Evolutionary conservation across 495 filamentous ascomycete genomes (phyloP).

Genomic region (Evansstolkia leycettana): DNA sequence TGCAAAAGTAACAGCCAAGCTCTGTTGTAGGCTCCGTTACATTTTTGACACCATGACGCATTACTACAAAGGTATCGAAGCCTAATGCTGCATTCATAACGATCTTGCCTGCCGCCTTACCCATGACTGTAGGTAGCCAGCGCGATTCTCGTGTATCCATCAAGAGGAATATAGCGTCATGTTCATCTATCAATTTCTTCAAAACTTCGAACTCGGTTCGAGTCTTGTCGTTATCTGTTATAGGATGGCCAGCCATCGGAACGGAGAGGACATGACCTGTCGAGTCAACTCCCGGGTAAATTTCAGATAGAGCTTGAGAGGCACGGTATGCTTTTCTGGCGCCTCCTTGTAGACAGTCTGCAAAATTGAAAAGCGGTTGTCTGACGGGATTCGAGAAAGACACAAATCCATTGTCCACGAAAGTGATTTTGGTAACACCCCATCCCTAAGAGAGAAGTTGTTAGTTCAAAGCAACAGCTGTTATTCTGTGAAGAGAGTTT

Average conservation of each 20-base stretch:
- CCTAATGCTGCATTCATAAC: constrained; percentile 94
- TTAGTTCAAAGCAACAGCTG: neutral
- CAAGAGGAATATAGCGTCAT: constrained; percentile 87
- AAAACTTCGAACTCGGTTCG: constrained; percentile 65
- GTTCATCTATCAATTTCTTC: constrained; percentile 62
- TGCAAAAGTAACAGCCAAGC: constrained; percentile 96
- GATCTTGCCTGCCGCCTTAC: constrained; percentile 81
- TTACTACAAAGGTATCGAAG: constrained; percentile 93
- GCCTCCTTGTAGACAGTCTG: constrained; percentile 79
- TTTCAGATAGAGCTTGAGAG: constrained; percentile 67
- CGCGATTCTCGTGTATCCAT: constrained; percentile 94
- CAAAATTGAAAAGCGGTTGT: constrained; percentile 82
- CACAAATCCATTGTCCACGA: constrained; percentile 87
- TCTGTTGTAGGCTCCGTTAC: constrained; percentile 31
- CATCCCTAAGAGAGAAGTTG: constrained; percentile 51
- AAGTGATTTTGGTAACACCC: constrained; percentile 94
- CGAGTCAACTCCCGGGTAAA: constrained; percentile 82
- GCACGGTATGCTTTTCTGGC: constrained; percentile 73
- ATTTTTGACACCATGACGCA: constrained; percentile 68
- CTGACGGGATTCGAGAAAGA: constrained; percentile 97
- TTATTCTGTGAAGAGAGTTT: constrained; percentile 4
- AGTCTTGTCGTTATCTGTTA: constrained; percentile 53
- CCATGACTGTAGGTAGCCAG: constrained; percentile 97
- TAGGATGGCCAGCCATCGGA: constrained; percentile 89
- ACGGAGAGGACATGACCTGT: constrained; percentile 69